These are phyloP conservation scores for Dissophora globulifera DNA, from an alignment of 192 early-diverging fungal genomes.

Conservation along the genomic window DNA sequence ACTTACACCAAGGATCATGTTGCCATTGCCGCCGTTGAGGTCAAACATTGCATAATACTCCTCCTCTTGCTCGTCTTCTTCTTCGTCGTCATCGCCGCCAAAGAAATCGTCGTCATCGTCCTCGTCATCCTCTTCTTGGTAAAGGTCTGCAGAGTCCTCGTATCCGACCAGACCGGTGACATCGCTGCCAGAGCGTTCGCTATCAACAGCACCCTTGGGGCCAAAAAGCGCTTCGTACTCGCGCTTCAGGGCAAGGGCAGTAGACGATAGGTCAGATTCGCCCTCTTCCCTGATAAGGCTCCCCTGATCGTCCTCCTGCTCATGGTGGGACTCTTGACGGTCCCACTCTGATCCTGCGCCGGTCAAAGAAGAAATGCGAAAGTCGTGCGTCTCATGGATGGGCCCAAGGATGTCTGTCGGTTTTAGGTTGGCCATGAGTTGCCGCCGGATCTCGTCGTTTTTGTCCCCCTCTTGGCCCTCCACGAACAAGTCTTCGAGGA, in stretches of 20 bases:
- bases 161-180: constrained; percentile 34
- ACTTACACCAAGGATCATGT: constrained; percentile 51
- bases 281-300: constrained; percentile 14
- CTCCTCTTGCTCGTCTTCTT: constrained; percentile 40
- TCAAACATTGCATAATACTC: constrained; percentile 47
- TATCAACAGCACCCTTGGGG: constrained; percentile 37
- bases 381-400: constrained; percentile 38
- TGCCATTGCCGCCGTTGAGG: constrained; percentile 40
- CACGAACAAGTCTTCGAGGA: constrained; percentile 42
- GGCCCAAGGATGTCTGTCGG: constrained; percentile 45
- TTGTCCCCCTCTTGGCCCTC: constrained; percentile 26
- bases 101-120: constrained; percentile 30
- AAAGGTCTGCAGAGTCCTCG: constrained; percentile 24
- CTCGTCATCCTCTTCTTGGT: constrained; percentile 21
- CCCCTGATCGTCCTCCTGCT: background rate
- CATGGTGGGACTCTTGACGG: constrained; percentile 1
- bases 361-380: constrained; percentile 37
- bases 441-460: constrained; percentile 18
- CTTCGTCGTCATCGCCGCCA: constrained; percentile 21
- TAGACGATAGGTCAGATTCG: constrained; percentile 22
- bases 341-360: constrained; percentile 18
- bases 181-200: constrained; percentile 46
- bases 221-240: constrained; percentile 44
- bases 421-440: constrained; percentile 42
- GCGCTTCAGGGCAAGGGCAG: constrained; percentile 19